A percentile compares a stretch with the other conserved stretches of the same genome.
phyloP scores from a whole-genome alignment of 2,329 filamentous ascomycete genomes.

The Colletotrichum sojae region DNA sequence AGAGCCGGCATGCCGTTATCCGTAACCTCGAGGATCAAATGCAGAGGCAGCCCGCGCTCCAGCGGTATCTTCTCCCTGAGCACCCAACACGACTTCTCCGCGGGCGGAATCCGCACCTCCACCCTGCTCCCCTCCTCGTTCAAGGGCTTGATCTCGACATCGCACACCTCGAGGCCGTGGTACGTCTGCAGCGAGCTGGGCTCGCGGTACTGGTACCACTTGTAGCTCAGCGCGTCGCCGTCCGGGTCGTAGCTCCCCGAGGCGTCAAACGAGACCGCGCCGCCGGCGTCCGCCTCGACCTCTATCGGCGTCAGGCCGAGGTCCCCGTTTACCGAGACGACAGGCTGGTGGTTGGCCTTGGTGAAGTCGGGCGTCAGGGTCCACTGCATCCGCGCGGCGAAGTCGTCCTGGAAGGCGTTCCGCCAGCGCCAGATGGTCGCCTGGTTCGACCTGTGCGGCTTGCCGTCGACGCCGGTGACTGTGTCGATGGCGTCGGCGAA shows the following conservation, averaged over 20 bases:
- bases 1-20: constrained; percentile 59
- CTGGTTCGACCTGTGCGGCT: constrained; percentile 46
- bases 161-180: constrained; percentile 55
- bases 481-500: constrained; percentile 50
- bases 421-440: constrained; percentile 60
- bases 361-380: constrained; percentile 46
- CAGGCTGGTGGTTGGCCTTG: constrained; percentile 62
- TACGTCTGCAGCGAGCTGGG: constrained; percentile 56
- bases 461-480: constrained; percentile 47
- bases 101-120: constrained; percentile 34
- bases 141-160: constrained; percentile 50
- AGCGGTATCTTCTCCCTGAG: constrained; percentile 31
- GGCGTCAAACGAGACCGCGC: constrained; percentile 59
- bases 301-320: constrained; percentile 54
- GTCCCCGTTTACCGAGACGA: constrained; percentile 58
- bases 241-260: constrained; percentile 63
- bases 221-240: constrained; percentile 57
- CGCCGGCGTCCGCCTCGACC: constrained; percentile 57
- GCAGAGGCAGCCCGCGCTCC: constrained; percentile 59
- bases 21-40: constrained; percentile 64
- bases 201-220: constrained; percentile 65
- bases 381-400: constrained; percentile 59
- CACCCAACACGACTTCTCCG: constrained; percentile 55
- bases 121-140: constrained; percentile 40
- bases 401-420: constrained; percentile 57